These are phyloP conservation scores for Hortiboletus campestris DNA, from an alignment of 768 basidiomycete genomes.

Conservation along the genomic window DNA sequence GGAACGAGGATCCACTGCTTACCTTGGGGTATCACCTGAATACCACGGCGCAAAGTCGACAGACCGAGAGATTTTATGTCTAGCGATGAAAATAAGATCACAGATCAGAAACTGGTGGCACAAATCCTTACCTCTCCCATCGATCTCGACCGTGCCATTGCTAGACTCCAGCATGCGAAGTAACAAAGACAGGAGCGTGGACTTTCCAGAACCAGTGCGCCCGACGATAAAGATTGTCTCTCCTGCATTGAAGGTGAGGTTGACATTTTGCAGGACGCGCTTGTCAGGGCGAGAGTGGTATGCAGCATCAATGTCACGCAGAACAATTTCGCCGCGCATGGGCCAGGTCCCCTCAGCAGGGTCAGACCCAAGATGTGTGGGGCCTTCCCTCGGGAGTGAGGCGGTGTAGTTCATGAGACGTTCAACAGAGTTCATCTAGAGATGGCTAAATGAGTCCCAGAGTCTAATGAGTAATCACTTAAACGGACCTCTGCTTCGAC, in stretches of 20 bases:
- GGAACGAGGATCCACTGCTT: background rate
- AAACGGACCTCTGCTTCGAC: constrained; percentile 26
- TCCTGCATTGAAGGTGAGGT: constrained; percentile 61
- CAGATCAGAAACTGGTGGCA: constrained; percentile 65
- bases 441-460: background rate
- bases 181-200: constrained; percentile 61
- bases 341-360: constrained; percentile 23
- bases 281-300: constrained; percentile 70
- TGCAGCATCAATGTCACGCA: constrained; percentile 60
- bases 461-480: background rate
- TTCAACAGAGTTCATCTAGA: constrained; percentile 30
- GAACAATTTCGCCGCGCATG: constrained; percentile 58
- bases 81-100: constrained; percentile 43
- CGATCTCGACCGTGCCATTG: constrained; percentile 73
- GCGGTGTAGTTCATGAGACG: constrained; percentile 28
- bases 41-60: constrained; percentile 26
- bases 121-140: constrained; percentile 55
- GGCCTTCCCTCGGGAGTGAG: constrained; percentile 24
- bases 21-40: constrained; percentile 33
- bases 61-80: constrained; percentile 82
- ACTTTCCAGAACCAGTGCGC: constrained; percentile 75
- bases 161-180: constrained; percentile 76
- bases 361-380: constrained; percentile 20
- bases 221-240: constrained; percentile 82
- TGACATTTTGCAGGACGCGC: constrained; percentile 57